Percentiles rank a stretch among this genome's conserved stretches.
Conservation (phyloP, 345 rosid species). For the Stellera chamaejasme region DNA sequence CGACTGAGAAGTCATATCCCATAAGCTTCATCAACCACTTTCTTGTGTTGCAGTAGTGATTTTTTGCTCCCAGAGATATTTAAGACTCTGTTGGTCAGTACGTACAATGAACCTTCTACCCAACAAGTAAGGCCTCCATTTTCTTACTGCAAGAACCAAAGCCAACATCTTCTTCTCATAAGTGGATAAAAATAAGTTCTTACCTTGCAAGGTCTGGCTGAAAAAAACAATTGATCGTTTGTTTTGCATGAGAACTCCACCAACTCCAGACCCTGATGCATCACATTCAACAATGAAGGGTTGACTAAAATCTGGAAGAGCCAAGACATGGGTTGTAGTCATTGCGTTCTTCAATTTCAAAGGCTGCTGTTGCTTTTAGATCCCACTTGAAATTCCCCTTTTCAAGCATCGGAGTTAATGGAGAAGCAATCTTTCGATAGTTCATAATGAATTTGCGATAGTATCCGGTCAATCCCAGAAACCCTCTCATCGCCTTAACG, state of each 20-base stretch:
- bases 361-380: background rate
- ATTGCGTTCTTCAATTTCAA: background rate
- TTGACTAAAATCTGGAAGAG: background rate
- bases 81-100: background rate
- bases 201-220: background rate
- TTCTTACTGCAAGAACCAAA: background rate
- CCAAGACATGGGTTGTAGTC: background rate
- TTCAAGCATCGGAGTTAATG: background rate
- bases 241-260: background rate
- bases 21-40: background rate
- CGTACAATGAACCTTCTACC: background rate
- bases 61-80: background rate
- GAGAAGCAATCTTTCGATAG: background rate
- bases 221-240: background rate
- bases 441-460: background rate
- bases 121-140: background rate
- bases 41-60: background rate
- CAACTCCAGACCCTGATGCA: background rate
- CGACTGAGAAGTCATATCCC: background rate
- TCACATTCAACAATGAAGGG: background rate
- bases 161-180: background rate
- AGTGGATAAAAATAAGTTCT: background rate
- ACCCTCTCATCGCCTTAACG: background rate
- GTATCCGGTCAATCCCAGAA: background rate
- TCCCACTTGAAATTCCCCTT: background rate